phyloP scores from a whole-genome alignment of 176 grass and related monocot species.

The Calamus simplicifolius region DNA sequence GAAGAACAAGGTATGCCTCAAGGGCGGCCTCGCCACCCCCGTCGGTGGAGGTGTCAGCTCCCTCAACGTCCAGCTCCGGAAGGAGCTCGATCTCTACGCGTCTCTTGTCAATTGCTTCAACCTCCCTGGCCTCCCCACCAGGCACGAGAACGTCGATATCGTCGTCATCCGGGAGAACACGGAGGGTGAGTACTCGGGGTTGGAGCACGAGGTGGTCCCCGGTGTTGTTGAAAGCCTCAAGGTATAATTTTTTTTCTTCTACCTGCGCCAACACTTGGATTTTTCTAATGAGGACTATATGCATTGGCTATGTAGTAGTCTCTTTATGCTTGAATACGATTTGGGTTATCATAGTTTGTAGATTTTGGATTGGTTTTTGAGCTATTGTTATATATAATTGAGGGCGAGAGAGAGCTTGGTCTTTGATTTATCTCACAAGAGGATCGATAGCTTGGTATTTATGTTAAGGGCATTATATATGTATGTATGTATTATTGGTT shows the following conservation, averaged over 20 bases:
- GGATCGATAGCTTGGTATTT: no score
- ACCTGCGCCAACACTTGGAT: no score
- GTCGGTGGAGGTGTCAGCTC: slow-evolving; percentile 5
- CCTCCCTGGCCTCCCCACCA: slow-evolving; percentile 4
- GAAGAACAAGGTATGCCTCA: slow-evolving; percentile 12
- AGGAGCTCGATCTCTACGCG: slow-evolving; percentile 12
- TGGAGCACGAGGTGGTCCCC: slow-evolving; percentile 12
- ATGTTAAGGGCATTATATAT: no score
- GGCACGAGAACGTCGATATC: slow-evolving; percentile 9
- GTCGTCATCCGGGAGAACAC: slow-evolving; percentile 16
- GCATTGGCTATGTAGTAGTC: no score
- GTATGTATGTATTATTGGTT: no score
- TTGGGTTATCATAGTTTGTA: no score
- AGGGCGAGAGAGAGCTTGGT: no score
- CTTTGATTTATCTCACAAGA: no score
- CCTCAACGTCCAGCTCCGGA: slow-evolving; percentile 12
- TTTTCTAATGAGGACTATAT: no score
- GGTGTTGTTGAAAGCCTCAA: slow-evolving; percentile 12
- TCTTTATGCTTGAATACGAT: no score
- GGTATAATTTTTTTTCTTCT: neutral
- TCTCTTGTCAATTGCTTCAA: slow-evolving; percentile 14
- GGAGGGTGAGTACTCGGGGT: slow-evolving; percentile 11
- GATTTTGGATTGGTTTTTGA: no score
- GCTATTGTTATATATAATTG: no score
- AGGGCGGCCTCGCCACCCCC: slow-evolving; percentile 9